Conservation (phyloP, 164 flowering plant species). For the Macadamia integrifolia region DNA sequence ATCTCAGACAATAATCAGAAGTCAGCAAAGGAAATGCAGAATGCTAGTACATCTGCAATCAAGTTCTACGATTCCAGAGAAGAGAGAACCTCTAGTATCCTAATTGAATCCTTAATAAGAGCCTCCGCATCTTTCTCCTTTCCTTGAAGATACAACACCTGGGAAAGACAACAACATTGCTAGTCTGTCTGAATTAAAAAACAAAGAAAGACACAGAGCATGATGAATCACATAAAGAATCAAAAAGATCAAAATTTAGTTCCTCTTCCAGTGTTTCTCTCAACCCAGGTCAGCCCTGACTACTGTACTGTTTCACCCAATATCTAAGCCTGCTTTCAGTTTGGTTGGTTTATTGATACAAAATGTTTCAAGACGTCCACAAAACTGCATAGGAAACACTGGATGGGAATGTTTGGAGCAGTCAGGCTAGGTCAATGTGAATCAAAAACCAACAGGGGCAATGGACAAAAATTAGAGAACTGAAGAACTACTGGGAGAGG, state of each 20-base stretch:
- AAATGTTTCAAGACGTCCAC: too few species aligned
- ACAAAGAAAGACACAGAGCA: not conserved
- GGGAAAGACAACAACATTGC: slow-evolving; percentile 4
- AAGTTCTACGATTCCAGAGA: slow-evolving; percentile 1
- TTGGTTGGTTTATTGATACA: too few species aligned
- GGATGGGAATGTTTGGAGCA: too few species aligned
- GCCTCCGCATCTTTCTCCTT: slow-evolving; percentile 62
- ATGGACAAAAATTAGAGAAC: too few species aligned
- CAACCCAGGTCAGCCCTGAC: not conserved
- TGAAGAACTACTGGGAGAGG: too few species aligned
- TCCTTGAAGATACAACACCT: slow-evolving; percentile 81
- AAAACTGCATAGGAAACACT: too few species aligned
- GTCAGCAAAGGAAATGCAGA: slow-evolving; percentile 3
- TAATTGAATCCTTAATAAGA: slow-evolving; percentile 66
- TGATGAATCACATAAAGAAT: not conserved
- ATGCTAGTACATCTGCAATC: not conserved
- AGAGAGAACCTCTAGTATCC: slow-evolving; percentile 65
- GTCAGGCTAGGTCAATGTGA: too few species aligned
- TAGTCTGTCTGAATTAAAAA: not conserved
- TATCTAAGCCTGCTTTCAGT: too few species aligned
- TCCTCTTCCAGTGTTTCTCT: not conserved
- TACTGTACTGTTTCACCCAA: too few species aligned
- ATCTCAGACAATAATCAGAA: slow-evolving; percentile 4
- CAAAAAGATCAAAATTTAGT: not conserved
- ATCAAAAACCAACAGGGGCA: too few species aligned